phyloP scores from a whole-genome alignment of 2,329 filamentous ascomycete species.

The Colletotrichum euphorbiae region DNA sequence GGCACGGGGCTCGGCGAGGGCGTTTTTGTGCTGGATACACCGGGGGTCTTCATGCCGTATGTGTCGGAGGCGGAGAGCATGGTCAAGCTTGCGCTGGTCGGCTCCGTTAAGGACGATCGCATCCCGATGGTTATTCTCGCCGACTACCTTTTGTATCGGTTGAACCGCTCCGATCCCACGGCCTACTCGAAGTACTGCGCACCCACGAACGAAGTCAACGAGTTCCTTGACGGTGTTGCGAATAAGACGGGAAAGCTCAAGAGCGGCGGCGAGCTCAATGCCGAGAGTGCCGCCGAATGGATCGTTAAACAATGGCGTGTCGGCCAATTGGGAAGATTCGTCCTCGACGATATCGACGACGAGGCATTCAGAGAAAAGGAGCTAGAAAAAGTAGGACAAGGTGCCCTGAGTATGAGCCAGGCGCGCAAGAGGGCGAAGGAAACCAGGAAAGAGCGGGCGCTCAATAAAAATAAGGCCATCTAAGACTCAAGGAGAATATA shows the following conservation, averaged over 20 bases:
- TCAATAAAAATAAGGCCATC: slow-evolving; percentile 34
- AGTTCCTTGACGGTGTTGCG: slow-evolving; percentile 78
- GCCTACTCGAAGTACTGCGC: slow-evolving; percentile 71
- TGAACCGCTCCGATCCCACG: slow-evolving; percentile 75
- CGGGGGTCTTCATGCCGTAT: slow-evolving; percentile 95
- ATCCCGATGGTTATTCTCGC: slow-evolving; percentile 82
- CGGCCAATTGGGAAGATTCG: slow-evolving; percentile 80
- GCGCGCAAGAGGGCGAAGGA: slow-evolving; percentile 75
- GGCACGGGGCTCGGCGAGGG: slow-evolving; percentile 59
- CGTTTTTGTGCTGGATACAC: slow-evolving; percentile 90
- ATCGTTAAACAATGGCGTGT: slow-evolving; percentile 85
- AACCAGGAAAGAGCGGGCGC: slow-evolving; percentile 56
- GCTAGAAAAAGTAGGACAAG: slow-evolving; percentile 56
- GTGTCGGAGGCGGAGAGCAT: slow-evolving; percentile 87
- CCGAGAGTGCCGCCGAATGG: slow-evolving; percentile 81
- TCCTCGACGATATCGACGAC: slow-evolving; percentile 80
- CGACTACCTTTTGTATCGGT: slow-evolving; percentile 88
- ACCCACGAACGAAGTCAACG: slow-evolving; percentile 87
- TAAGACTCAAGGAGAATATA: slow-evolving; percentile 3
- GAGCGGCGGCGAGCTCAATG: slow-evolving; percentile 77
- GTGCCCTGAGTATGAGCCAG: slow-evolving; percentile 72
- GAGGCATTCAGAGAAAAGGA: slow-evolving; percentile 65
- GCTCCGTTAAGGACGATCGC: slow-evolving; percentile 90
- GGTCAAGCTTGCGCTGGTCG: slow-evolving; percentile 93
- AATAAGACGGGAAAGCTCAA: slow-evolving; percentile 79